Conservation (phyloP, 257 asterid genomes). For the Buddleja alternifolia region DNA sequence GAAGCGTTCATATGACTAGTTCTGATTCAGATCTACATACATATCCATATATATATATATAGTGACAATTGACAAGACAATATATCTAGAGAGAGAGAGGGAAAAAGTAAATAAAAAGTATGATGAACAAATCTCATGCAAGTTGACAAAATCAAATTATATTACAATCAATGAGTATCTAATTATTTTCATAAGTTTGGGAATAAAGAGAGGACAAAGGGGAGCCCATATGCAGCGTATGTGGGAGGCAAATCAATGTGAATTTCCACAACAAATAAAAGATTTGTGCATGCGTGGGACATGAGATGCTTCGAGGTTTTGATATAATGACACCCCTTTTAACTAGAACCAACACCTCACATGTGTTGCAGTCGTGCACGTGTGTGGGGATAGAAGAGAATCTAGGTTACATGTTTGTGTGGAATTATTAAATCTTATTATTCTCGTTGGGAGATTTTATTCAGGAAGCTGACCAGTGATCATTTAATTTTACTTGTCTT, state of each 20-base stretch:
- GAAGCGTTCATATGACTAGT: constrained; percentile 25
- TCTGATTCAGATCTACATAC: not conserved
- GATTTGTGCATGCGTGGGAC: constrained; percentile 41
- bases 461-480: too few species aligned
- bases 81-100: not conserved
- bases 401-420: not conserved
- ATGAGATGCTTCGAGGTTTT: constrained; percentile 20
- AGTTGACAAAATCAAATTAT: constrained; percentile 14
- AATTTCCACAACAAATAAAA: not conserved
- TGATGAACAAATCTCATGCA: constrained; percentile 20
- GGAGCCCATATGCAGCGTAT: constrained; percentile 39
- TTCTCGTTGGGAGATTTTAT: not conserved
- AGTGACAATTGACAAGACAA: too few species aligned
- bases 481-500: too few species aligned
- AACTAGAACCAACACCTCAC: constrained; percentile 36
- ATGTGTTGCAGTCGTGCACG: constrained; percentile 32
- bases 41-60: not conserved
- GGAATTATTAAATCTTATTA: not conserved
- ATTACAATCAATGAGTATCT: not conserved
- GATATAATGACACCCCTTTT: constrained; percentile 15
- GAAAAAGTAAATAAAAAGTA: not conserved
- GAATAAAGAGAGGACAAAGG: constrained; percentile 22
- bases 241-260: constrained; percentile 44
- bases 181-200: not conserved
- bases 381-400: constrained; percentile 24